These are phyloP conservation scores for Naganishia sp. DNA, from an alignment of 1,284 basidiomycete genomes.

Conservation along the genomic window DNA sequence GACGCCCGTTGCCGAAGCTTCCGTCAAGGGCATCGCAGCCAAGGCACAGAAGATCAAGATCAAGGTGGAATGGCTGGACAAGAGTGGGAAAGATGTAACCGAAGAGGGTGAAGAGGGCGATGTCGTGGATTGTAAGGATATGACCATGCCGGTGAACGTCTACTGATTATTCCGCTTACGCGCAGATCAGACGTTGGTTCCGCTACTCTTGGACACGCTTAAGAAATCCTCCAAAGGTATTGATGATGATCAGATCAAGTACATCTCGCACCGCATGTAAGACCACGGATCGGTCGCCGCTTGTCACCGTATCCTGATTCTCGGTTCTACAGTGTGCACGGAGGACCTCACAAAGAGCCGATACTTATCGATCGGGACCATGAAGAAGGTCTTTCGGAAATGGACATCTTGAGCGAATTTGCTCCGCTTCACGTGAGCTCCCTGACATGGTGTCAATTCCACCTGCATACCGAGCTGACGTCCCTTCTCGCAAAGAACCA, in stretches of 20 bases:
- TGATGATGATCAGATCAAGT: slow-evolving; percentile 48
- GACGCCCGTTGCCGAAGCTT: slow-evolving; percentile 39
- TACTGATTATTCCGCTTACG: not conserved
- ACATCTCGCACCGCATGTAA: slow-evolving; percentile 53
- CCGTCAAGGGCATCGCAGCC: slow-evolving; percentile 50
- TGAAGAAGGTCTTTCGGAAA: slow-evolving; percentile 63
- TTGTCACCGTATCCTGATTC: slow-evolving; percentile 38
- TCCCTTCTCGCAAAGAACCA: slow-evolving; percentile 52
- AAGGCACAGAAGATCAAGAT: slow-evolving; percentile 49
- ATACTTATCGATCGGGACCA: slow-evolving; percentile 63
- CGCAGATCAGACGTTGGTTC: slow-evolving; percentile 32
- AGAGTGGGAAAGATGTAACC: slow-evolving; percentile 40
- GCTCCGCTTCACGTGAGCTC: slow-evolving; percentile 67
- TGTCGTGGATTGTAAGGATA: slow-evolving; percentile 46
- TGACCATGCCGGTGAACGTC: not conserved
- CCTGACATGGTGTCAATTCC: not conserved
- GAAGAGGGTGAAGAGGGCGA: slow-evolving; percentile 45
- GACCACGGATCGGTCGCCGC: slow-evolving; percentile 20
- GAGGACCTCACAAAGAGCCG: slow-evolving; percentile 70
- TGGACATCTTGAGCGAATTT: slow-evolving; percentile 73
- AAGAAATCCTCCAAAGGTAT: slow-evolving; percentile 38
- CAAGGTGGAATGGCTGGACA: slow-evolving; percentile 41
- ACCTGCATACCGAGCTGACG: not conserved
- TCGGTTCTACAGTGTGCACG: slow-evolving; percentile 74
- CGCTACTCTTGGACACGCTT: slow-evolving; percentile 47